Evolutionary conservation across 225 moss, liverwort and hornwort species (phyloP), one percentile per base, ranked within the genome.

Genomic region (Bryoerythrophyllum caledonicum): DNA sequence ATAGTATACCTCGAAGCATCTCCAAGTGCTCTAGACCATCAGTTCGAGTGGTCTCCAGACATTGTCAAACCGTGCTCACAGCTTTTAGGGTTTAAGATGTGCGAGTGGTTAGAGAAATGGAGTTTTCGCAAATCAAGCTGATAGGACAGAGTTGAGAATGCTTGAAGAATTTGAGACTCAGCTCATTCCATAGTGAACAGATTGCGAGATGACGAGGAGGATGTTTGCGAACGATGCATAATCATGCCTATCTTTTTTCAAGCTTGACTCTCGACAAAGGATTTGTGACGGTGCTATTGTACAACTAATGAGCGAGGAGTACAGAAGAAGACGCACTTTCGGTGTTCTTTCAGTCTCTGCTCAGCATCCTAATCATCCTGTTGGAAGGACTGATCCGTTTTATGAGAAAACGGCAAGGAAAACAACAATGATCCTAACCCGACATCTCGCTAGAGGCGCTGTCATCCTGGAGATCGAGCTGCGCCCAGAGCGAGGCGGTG

Each of bases 401-500:
- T 17, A 60, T 61, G 52, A 34, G 35, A 49, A 49, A 9, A 64
- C 19, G 17, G 24, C 6, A 38, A 19, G 16, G 16, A 10, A 23
- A 2, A 63, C 61, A 7, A 37, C 35, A 53, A 74, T 19, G 25
- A 19, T 2, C n/a, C 41, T n/a, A 71, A 43, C 55, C 44, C 9
- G 73, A 72, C 16, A 17, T 23, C 56, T 74, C 74, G 10, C 38
- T 38, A 0, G 48, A 61, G 66, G 46, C 41, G 27, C 41, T 66
- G 34, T 54, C 64, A 51, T 83, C 83, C 13, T 80, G 82, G 12
- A 94, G 85, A 72, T 91, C 94, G 24, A 91, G 78, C 66, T 94
- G 91, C 51, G 94, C 94, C 94, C 91, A 94, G 30, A 94, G 73
- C 55, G 88, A 57, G 2, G 90, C 85, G 34, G 90, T 82, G 17